Base-by-base conservation (phyloP, 202 grass and related monocot species). In the Eragrostis tef region DNA sequence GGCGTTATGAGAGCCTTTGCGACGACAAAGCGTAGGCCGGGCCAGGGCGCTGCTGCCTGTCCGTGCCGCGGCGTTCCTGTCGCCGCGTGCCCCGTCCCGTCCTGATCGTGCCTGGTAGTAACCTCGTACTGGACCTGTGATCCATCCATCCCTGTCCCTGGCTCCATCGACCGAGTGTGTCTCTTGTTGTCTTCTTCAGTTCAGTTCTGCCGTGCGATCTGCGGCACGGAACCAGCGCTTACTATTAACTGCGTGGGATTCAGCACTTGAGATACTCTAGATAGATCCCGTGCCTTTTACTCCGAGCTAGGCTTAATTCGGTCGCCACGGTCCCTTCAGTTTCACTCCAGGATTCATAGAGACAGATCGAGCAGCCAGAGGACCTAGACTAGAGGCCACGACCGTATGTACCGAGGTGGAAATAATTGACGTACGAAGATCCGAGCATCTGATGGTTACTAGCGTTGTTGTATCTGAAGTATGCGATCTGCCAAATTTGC, bases 341-440 rank as follows among this genome's bases (percentile, higher is more conserved):
- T 21, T 56, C 52, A 56, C 52, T 56, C 52, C 7, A 52, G 50
- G 50, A 52, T 17, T 2, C 50, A 16, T 6, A 19, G 50, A 22
- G 71, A 3, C 36, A 57, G 71, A 64, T 9, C 6, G 0, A 49
- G 53, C 16, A 25, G 21, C 12, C 36, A 25, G 43, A 41, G 22
- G 34, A 6, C 20, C 60, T 12, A 25, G 22, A 54, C 52, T 15
- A 17, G 72, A 59, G 58, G 25, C 21, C 66, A 45, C 39, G 13
- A 1, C 39, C 8, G n/a, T 46, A 69, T 19, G 39, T 4, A 21
- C 9, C 19, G 20, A 68, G 63, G 65, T 5, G 39, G 43, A 49
- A 67, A 81, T 80, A 60, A 86, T 73, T 21, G 25, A 14, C 20
- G 77, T 56, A 51, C 43, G 51, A 74, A 68, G 84, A 86, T 81